Percentiles rank a stretch among this genome's conserved stretches.
phyloP scores from a whole-genome alignment of 768 basidiomycete genomes.

The Suillus paluster region DNA sequence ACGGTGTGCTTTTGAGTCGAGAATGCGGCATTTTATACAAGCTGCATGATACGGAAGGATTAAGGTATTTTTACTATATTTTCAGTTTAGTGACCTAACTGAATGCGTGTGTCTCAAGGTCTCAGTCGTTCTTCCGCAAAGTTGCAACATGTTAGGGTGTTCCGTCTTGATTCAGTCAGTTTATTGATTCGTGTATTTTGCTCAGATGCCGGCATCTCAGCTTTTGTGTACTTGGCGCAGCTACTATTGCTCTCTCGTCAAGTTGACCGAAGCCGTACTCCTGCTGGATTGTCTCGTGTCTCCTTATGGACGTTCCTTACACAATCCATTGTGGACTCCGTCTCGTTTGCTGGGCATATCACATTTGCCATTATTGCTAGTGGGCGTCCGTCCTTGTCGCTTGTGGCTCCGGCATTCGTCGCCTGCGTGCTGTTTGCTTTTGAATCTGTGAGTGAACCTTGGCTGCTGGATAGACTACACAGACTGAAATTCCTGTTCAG shows the following conservation, averaged over 20 bases:
- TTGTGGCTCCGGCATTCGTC: slow-evolving; percentile 84
- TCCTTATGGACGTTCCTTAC: slow-evolving; percentile 85
- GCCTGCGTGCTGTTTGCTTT: slow-evolving; percentile 80
- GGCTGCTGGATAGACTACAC: not conserved
- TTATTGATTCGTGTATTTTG: slow-evolving; percentile 13
- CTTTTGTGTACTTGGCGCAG: slow-evolving; percentile 66
- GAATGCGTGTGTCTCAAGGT: slow-evolving; percentile 36
- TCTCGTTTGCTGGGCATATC: slow-evolving; percentile 87
- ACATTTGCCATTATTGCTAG: slow-evolving; percentile 88
- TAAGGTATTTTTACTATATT: slow-evolving; percentile 54
- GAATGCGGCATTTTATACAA: slow-evolving; percentile 81
- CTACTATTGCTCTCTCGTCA: slow-evolving; percentile 76
- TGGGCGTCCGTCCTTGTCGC: slow-evolving; percentile 77
- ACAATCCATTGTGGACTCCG: slow-evolving; percentile 79
- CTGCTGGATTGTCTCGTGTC: slow-evolving; percentile 75
- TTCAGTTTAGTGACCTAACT: slow-evolving; percentile 2
- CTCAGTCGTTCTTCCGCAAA: slow-evolving; percentile 72
- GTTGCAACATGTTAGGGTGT: slow-evolving; percentile 61
- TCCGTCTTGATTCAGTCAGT: not conserved
- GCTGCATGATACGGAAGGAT: slow-evolving; percentile 64
- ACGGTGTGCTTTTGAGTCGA: slow-evolving; percentile 73
- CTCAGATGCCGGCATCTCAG: slow-evolving; percentile 75
- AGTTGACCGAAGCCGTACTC: slow-evolving; percentile 74
- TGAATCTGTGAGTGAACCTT: slow-evolving; percentile 67
- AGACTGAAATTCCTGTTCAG: slow-evolving; percentile 41